Percentiles rank a stretch among this genome's conserved stretches.
Conservation (phyloP, 768 basidiomycete genomes). For the Russula virescens region DNA sequence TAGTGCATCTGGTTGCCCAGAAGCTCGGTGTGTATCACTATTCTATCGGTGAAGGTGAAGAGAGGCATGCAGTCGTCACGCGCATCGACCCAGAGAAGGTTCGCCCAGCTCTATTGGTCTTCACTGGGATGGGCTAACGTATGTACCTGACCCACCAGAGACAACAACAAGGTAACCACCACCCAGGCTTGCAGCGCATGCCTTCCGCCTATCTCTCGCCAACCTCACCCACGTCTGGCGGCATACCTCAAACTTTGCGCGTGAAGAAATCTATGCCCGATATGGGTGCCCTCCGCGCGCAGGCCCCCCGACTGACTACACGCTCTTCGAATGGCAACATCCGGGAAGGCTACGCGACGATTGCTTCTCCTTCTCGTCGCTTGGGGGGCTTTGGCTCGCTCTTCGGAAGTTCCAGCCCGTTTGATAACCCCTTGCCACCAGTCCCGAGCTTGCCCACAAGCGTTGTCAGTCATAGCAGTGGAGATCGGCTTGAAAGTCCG, state of each 20-base stretch:
- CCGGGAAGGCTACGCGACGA: conserved; percentile 79
- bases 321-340: conserved; percentile 88
- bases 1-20: conserved; percentile 94
- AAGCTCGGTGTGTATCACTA: conserved; percentile 95
- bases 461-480: conserved; percentile 41
- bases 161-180: conserved; percentile 44
- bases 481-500: conserved; percentile 34
- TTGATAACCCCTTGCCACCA: conserved; percentile 54
- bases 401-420: conserved; percentile 43
- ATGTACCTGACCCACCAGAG: conserved; percentile 6
- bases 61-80: conserved; percentile 90
- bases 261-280: conserved; percentile 99
- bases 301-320: conserved; percentile 70
- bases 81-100: conserved; percentile 82
- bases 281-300: conserved; percentile 79
- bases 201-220: conserved; percentile 75
- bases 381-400: conserved; percentile 67
- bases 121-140: background rate
- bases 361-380: conserved; percentile 76
- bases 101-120: conserved; percentile 30
- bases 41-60: conserved; percentile 88
- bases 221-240: conserved; percentile 37
- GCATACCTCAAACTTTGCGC: conserved; percentile 52
- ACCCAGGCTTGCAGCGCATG: conserved; percentile 62
- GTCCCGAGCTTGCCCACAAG: conserved; percentile 73